Base-by-base conservation (phyloP, 1,284 basidiomycete genomes). In the Papiliotrema fonsecae region DNA sequence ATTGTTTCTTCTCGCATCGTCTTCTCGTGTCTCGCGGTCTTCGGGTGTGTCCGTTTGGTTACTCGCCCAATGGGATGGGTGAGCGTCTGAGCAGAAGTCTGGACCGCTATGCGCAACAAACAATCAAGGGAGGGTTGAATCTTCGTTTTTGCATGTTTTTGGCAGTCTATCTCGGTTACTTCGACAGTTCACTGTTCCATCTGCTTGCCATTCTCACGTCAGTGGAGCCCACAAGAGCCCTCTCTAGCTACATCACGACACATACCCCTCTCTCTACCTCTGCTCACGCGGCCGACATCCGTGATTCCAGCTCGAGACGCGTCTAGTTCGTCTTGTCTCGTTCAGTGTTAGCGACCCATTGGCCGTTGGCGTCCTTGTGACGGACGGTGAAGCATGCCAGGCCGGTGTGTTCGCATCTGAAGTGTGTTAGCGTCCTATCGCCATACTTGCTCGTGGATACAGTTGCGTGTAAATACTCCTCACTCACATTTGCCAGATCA, bases 381-480 rank as follows among this genome's bases (percentile, higher is more conserved):
- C 83, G 77, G 21, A 92, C 88, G 5, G 86, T 88, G 65, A 93
- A 89, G 74, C 90, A 93, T 0, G 88, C 90, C 54, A 92, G 87
- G 7, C 90, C 89, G 45, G 91, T 79, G 73, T 85, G 85, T 56
- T 90, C 81, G 47, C 87, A 91, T 68, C 72, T 74, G 48, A n/a
- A n/a, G n/a, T n/a, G n/a, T n/a, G n/a, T n/a, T n/a, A n/a, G n/a
- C n/a, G n/a, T n/a, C n/a, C n/a, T n/a, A n/a, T n/a, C n/a, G n/a
- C n/a, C n/a, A n/a, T n/a, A n/a, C n/a, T n/a, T n/a, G n/a, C n/a
- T n/a, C n/a, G n/a, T n/a, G n/a, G n/a, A n/a, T n/a, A n/a, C n/a
- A n/a, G n/a, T n/a, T n/a, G n/a, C n/a, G 40, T 46, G 34, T 43
- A 39, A 55, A 37, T 6, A 36, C n/a, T 13, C 32, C 25, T 6